Conservation (phyloP, 306 rosid species). For the Dryas alaskensis region DNA sequence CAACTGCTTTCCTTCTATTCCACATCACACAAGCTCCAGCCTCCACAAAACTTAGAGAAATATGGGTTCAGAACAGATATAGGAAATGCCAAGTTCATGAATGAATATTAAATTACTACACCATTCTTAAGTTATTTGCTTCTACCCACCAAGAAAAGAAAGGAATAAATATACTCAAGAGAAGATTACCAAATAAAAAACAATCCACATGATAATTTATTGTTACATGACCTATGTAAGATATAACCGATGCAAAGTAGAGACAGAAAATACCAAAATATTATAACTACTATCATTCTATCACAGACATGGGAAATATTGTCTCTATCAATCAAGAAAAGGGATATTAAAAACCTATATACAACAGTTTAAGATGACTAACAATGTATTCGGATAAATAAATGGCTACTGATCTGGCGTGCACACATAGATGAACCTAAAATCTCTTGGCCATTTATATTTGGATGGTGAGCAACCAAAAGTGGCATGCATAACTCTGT, state of each 20-base stretch:
- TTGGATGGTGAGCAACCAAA: slow-evolving; percentile 30
- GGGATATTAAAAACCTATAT: slow-evolving; percentile 39
- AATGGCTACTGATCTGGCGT: slow-evolving; percentile 35
- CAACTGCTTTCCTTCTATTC: slow-evolving; percentile 8
- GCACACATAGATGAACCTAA: slow-evolving; percentile 48
- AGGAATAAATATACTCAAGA: background rate
- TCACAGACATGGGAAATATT: slow-evolving; percentile 14
- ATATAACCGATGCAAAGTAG: slow-evolving; percentile 8
- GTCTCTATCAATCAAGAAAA: slow-evolving; percentile 23
- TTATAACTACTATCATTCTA: background rate
- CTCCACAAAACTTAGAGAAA: background rate
- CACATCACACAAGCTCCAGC: background rate
- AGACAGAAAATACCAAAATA: background rate
- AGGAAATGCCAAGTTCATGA: background rate
- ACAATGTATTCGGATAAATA: slow-evolving; percentile 38
- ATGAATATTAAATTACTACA: background rate
- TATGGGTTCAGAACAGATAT: background rate
- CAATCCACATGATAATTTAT: slow-evolving; percentile 8
- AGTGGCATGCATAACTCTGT: slow-evolving; percentile 24
- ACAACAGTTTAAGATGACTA: slow-evolving; percentile 40
- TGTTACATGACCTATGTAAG: slow-evolving; percentile 5
- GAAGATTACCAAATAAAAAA: slow-evolving; percentile 3
- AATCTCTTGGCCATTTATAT: slow-evolving; percentile 31
- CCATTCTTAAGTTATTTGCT: slow-evolving; percentile 8
- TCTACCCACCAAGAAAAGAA: slow-evolving; percentile 22